Evolutionary conservation across 441 rosid genomes (phyloP).

Genomic region (Breynia disticha): DNA sequence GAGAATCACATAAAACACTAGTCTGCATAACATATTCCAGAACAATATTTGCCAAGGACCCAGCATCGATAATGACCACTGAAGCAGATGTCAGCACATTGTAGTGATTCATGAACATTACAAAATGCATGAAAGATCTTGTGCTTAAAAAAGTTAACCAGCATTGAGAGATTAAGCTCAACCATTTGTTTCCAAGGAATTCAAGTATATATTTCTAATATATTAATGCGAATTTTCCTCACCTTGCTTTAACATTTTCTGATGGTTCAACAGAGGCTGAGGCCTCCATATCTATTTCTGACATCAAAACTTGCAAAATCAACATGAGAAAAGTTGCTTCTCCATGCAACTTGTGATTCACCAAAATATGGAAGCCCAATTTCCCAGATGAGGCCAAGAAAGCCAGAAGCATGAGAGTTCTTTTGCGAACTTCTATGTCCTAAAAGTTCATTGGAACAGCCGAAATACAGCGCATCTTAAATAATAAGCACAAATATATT

Average conservation of each 20-base stretch:
- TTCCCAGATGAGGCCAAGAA: constrained; percentile 69
- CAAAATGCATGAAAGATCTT: too few relatives aligned
- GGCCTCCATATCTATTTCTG: constrained; percentile 53
- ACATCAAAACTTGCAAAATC: constrained; percentile 58
- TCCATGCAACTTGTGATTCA: constrained; percentile 35
- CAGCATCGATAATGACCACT: too few relatives aligned
- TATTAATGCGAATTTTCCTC: constrained; percentile 2
- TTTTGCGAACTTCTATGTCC: constrained; percentile 71
- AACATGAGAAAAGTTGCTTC: constrained; percentile 55
- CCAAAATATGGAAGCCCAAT: constrained; percentile 59
- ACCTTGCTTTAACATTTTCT: constrained; percentile 65
- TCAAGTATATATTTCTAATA: too few relatives aligned
- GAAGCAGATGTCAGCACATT: too few relatives aligned
- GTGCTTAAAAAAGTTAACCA: too few relatives aligned
- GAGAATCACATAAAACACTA: too few relatives aligned
- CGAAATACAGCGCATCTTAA: constrained; percentile 3
- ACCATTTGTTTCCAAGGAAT: not conserved
- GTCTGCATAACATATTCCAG: too few relatives aligned
- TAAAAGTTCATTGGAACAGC: constrained; percentile 26
- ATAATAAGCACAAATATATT: not conserved
- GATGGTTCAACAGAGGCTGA: constrained; percentile 24
- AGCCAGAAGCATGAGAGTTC: constrained; percentile 51
- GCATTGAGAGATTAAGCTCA: not conserved
- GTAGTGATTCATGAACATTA: too few relatives aligned
- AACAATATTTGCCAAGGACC: too few relatives aligned